Evolutionary conservation across 306 rosid genomes (phyloP), one percentile per base, ranked within the genome.

Genomic region (Urtica urens): DNA sequence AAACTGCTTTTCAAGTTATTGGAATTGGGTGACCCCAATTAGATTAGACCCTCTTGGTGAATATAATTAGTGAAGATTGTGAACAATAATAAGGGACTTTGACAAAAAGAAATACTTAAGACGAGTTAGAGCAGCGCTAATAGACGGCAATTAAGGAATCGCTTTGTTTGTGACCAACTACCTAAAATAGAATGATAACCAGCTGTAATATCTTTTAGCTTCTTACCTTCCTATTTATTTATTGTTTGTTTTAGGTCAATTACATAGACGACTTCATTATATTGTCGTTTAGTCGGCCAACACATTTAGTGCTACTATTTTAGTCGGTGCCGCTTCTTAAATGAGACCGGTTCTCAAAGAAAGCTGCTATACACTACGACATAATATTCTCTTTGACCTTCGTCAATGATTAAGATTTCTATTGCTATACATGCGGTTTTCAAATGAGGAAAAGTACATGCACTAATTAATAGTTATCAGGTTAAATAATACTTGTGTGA

Each of bases 281-380:
- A 39, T 49, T 78, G 82, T 72, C 67, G 33, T 51, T 11, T 19
- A 50, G 38, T 64, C 58, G 42, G 21, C 54, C 68, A 33, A 37
- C 72, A 57, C 23, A 2, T 28, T 29, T 55, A 7, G 14, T 65
- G 68, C 37, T 31, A 58, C 48, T 47, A 34, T 51, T n/a, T n/a
- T 53, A 65, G 86, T 82, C 78, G 78, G 93, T 78, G 79, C 81
- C 78, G 69, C 40, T 70, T 48, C 55, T 65, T 55, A 45, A 73
- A 11, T 21, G 26, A 38, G 41, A 21, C 57, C 38, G 48, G 10
- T 51, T 34, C 46, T 33, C 28, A n/a, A 49, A 62, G 45, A 45
- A 49, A 10, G 44, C 64, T 29, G 55, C 51, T 23, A 59, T 43
- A n/a, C n/a, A n/a, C n/a, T n/a, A n/a, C n/a, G n/a, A n/a, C n/a